Percentiles rank a stretch among this genome's conserved stretches.
Conservation (phyloP, 2,329 filamentous ascomycete genomes). For the Hymenoscyphus albidus region DNA sequence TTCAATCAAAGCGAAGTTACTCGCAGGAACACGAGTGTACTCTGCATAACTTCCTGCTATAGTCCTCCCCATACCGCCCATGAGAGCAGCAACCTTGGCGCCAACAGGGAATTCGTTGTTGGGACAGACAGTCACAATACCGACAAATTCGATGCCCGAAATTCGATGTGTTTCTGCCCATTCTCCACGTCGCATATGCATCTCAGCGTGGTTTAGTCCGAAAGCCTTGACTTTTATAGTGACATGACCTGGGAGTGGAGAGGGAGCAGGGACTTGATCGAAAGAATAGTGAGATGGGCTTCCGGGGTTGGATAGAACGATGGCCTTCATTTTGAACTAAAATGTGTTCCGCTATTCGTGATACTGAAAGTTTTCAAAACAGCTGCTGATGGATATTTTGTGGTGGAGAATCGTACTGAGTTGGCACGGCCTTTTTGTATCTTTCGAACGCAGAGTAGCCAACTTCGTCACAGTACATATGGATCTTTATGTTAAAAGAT, state of each 20-base stretch:
- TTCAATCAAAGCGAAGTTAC: constrained; percentile 18
- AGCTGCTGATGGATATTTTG: no score
- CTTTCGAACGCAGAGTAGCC: no score
- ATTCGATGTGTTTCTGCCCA: constrained; percentile 18
- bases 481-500: no score
- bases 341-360: constrained; percentile 10
- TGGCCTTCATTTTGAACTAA: constrained; percentile 10
- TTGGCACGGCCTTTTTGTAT: no score
- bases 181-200: constrained; percentile 17
- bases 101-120: constrained; percentile 18
- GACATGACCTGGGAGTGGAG: constrained; percentile 36
- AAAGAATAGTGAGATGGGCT: constrained; percentile 12
- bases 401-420: no score
- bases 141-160: constrained; percentile 30
- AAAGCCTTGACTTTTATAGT: constrained; percentile 41
- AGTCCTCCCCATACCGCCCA: constrained; percentile 26
- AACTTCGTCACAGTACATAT: no score
- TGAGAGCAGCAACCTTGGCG: constrained; percentile 22
- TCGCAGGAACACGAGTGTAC: constrained; percentile 20
- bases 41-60: constrained; percentile 27
- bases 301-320: constrained; percentile 14
- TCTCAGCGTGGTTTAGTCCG: constrained; percentile 37
- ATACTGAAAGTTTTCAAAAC: no score
- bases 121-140: constrained; percentile 21
- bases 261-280: constrained; percentile 40